Evolutionary conservation across 208 protist species (phyloP).

Genomic region (Phytomonas sp.): DNA sequence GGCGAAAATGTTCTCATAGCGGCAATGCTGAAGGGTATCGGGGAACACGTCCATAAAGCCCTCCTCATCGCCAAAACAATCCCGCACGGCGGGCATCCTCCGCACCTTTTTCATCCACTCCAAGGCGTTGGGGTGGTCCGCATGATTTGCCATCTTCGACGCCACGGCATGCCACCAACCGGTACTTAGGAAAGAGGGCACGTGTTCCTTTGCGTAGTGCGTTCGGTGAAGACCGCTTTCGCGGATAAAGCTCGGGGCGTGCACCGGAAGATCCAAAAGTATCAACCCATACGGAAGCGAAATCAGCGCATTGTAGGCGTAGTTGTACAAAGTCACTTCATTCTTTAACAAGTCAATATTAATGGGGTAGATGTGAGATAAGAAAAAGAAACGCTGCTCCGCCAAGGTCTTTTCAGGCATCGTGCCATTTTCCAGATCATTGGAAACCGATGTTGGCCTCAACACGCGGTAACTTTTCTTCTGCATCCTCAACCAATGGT

Average conservation of each 20-base stretch:
- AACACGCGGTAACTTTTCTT: conserved; percentile 1
- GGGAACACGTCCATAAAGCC: conserved; percentile 72
- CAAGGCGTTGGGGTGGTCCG: too few species aligned
- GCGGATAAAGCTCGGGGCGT: conserved; percentile 57
- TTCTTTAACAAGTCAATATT: conserved; percentile 27
- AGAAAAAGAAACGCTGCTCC: conserved; percentile 21
- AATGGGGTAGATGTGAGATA: conserved; percentile 43
- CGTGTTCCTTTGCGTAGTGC: conserved; percentile 25
- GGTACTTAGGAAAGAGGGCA: not conserved
- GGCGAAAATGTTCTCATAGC: conserved; percentile 69
- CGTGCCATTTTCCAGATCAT: not conserved
- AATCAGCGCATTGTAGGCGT: conserved; percentile 32
- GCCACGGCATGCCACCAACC: too few species aligned
- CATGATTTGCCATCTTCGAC: too few species aligned
- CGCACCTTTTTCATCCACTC: too few species aligned
- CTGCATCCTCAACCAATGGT: conserved; percentile 46
- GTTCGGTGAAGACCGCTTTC: conserved; percentile 45
- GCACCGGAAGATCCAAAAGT: conserved; percentile 69
- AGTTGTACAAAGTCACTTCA: conserved; percentile 68
- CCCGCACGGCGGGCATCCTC: conserved; percentile 7
- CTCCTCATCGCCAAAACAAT: conserved; percentile 26
- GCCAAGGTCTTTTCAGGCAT: not conserved
- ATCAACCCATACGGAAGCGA: conserved; percentile 51
- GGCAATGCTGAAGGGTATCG: conserved; percentile 63
- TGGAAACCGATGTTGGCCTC: too few species aligned